These are phyloP conservation scores for Claviceps maximensis DNA, from an alignment of 2,329 filamentous ascomycete species.

Conservation along the genomic window DNA sequence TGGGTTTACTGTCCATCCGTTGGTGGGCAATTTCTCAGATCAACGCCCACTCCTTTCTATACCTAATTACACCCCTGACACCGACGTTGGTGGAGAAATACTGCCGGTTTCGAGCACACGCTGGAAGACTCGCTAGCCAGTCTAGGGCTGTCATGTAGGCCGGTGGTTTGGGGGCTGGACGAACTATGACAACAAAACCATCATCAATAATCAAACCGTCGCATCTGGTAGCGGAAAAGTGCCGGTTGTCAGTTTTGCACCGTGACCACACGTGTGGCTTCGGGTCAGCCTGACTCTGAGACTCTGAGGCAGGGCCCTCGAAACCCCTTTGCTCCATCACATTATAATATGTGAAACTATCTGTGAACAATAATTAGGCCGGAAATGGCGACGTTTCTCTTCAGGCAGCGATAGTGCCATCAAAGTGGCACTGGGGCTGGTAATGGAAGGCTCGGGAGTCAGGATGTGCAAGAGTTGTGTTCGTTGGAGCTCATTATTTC, in stretches of 20 bases:
- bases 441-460: background rate
- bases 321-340: background rate
- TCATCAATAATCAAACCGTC: constrained; percentile 3
- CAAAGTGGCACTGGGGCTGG: background rate
- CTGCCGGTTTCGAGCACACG: constrained; percentile 3
- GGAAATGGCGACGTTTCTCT: background rate
- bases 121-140: constrained; percentile 1
- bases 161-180: constrained; percentile 2
- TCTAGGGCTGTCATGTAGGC: background rate
- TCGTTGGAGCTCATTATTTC: constrained; percentile 3
- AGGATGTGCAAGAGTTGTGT: background rate
- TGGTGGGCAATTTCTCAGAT: constrained; percentile 4
- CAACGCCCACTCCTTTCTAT: constrained; percentile 3
- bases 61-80: constrained; percentile 3
- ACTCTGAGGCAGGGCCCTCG: background rate
- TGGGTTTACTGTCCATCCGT: constrained; percentile 1
- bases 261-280: background rate
- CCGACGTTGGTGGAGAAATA: constrained; percentile 2
- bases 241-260: background rate
- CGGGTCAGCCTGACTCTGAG: background rate
- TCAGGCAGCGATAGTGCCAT: background rate
- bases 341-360: background rate
- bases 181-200: constrained; percentile 1
- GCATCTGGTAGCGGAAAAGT: constrained; percentile 1
- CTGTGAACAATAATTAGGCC: background rate